phyloP scores from a whole-genome alignment of 805 yeast genomes.

The Myxozyma neglecta region DNA sequence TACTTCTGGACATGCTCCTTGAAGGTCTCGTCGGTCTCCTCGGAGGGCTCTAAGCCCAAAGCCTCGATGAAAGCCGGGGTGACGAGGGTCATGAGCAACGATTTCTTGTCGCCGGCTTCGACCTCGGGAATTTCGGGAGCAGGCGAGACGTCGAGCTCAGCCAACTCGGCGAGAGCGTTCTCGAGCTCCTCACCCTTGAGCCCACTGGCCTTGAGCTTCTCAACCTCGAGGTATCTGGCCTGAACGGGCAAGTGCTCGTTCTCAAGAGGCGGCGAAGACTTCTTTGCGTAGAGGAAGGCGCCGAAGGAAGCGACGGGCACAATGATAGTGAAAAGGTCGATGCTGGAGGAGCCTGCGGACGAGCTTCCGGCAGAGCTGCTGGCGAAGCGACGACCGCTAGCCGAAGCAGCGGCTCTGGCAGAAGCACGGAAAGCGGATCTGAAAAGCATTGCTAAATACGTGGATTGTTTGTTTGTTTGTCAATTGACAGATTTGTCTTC shows the following conservation, averaged over 20 bases:
- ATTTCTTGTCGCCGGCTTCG: not conserved
- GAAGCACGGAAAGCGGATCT: not conserved
- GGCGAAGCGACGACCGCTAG: constrained; percentile 5
- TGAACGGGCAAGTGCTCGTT: not conserved
- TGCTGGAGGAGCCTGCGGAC: not conserved
- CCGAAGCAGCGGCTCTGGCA: constrained; percentile 7
- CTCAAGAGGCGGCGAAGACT: not conserved
- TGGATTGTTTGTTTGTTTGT: too few relatives aligned
- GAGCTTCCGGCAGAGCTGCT: not conserved
- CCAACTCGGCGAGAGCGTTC: not conserved
- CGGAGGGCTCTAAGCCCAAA: not conserved
- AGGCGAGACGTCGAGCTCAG: too few relatives aligned
- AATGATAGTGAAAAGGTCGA: constrained; percentile 3
- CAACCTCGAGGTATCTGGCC: not conserved
- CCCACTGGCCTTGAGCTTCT: not conserved
- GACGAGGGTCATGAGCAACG: too few relatives aligned
- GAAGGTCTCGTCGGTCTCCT: not conserved
- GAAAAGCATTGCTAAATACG: not conserved
- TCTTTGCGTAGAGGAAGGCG: constrained; percentile 1
- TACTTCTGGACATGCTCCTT: not conserved
- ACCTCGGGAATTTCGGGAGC: not conserved
- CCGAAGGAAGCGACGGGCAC: constrained; percentile 3
- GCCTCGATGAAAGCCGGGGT: not conserved
- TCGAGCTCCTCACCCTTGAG: not conserved
- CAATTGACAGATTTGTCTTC: too few relatives aligned